Conservation (phyloP, 2,329 filamentous ascomycete species). For the Colletotrichum sp. region DNA sequence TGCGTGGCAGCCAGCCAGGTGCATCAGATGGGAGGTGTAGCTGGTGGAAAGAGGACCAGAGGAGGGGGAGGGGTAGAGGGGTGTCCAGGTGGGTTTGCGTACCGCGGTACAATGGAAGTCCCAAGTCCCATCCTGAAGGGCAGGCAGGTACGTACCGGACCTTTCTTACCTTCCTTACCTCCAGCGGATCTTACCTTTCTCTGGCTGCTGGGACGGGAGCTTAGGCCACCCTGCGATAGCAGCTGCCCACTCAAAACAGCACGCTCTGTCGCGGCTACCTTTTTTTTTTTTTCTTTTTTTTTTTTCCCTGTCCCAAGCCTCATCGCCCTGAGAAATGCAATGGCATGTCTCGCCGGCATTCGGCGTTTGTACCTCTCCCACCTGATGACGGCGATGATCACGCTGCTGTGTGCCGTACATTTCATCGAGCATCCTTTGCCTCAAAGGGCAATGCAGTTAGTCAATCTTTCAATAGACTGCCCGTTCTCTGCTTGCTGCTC, state of each 20-base stretch:
- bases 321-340: neutral
- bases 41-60: neutral
- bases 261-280: constrained; percentile 12
- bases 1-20: neutral
- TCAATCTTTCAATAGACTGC: neutral
- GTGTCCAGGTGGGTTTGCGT: neutral
- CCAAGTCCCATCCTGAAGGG: neutral
- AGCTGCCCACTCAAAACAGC: constrained; percentile 12
- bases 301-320: neutral
- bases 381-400: neutral
- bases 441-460: neutral
- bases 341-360: constrained; percentile 11
- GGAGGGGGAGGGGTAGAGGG: constrained; percentile 1
- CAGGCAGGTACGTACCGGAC: neutral
- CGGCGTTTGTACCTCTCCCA: neutral
- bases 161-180: neutral
- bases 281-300: neutral
- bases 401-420: neutral
- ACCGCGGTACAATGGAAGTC: neutral
- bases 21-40: neutral
- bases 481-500: neutral
- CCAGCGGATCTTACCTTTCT: neutral
- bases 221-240: constrained; percentile 12
- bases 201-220: neutral
- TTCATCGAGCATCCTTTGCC: neutral